phyloP scores from a whole-genome alignment of 2,329 filamentous ascomycete species.

The Moelleriella libera region DNA sequence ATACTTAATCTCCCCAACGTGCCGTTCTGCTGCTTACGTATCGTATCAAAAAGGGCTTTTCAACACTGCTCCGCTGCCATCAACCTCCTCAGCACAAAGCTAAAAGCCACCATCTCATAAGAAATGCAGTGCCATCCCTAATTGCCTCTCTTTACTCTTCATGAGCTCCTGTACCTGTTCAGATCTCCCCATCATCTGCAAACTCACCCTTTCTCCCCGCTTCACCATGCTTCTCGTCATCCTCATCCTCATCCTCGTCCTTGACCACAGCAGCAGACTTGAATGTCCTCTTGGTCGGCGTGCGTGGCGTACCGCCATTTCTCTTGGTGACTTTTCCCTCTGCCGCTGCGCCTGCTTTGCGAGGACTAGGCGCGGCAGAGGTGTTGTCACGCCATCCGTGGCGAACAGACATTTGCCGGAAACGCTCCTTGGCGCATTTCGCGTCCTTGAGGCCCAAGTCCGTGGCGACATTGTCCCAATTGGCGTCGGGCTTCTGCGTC shows the following conservation, averaged over 20 bases:
- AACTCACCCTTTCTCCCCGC: not conserved
- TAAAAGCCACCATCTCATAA: not conserved
- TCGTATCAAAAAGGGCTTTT: too few species aligned
- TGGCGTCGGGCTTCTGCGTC: constrained; percentile 22
- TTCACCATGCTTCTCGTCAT: constrained; percentile 7
- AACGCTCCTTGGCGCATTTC: constrained; percentile 26
- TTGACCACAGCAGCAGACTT: constrained; percentile 8
- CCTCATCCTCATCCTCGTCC: constrained; percentile 7
- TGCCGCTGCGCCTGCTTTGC: constrained; percentile 12
- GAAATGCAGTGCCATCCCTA: too few species aligned
- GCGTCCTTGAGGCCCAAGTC: constrained; percentile 22
- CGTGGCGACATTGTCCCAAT: constrained; percentile 24
- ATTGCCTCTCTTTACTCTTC: too few species aligned
- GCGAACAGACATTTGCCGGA: constrained; percentile 23
- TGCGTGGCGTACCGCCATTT: constrained; percentile 5
- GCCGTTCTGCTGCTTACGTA: too few species aligned
- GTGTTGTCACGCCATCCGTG: constrained; percentile 22
- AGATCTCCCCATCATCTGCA: constrained; percentile 1
- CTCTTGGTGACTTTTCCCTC: constrained; percentile 18
- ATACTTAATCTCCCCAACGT: too few species aligned
- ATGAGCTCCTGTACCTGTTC: not conserved
- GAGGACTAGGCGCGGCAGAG: constrained; percentile 8
- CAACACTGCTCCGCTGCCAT: too few species aligned
- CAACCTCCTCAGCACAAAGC: too few species aligned
- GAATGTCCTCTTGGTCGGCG: constrained; percentile 14